Conservation (phyloP, 2,329 filamentous ascomycete species). For the Xylaria sp. region DNA sequence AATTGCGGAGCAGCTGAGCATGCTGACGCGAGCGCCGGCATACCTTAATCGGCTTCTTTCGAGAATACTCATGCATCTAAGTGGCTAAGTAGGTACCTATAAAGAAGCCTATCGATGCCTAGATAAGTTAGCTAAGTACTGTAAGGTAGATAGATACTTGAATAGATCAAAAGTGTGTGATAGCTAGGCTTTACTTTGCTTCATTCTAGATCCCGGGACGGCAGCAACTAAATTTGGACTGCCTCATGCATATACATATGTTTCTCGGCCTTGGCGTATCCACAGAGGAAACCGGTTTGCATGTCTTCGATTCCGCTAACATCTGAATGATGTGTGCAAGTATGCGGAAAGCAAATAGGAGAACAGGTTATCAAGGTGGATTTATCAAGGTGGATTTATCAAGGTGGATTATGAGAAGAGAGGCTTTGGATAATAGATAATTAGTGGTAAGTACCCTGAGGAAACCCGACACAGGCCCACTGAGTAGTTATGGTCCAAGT, state of each 20-base stretch:
- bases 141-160: neutral
- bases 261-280: too few relatives aligned
- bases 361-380: neutral
- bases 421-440: too few relatives aligned
- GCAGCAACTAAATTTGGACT: constrained; percentile 1
- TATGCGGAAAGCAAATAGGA: neutral
- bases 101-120: neutral
- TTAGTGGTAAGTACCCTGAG: too few relatives aligned
- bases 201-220: neutral
- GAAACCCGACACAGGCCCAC: constrained; percentile 1
- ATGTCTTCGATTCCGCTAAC: neutral
- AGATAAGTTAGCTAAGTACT: neutral
- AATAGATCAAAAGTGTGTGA: neutral
- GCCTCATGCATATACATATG: neutral
- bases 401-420: too few relatives aligned
- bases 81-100: too few relatives aligned
- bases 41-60: neutral
- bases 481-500: neutral
- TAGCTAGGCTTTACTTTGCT: neutral
- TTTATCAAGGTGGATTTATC: too few relatives aligned
- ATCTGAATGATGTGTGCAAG: neutral
- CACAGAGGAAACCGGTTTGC: neutral
- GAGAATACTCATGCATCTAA: neutral
- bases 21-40: neutral
- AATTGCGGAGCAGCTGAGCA: constrained; percentile 1